These are phyloP conservation scores for Xylariaceae sp. DNA, from an alignment of 2,329 filamentous ascomycete species.

Conservation along the genomic window DNA sequence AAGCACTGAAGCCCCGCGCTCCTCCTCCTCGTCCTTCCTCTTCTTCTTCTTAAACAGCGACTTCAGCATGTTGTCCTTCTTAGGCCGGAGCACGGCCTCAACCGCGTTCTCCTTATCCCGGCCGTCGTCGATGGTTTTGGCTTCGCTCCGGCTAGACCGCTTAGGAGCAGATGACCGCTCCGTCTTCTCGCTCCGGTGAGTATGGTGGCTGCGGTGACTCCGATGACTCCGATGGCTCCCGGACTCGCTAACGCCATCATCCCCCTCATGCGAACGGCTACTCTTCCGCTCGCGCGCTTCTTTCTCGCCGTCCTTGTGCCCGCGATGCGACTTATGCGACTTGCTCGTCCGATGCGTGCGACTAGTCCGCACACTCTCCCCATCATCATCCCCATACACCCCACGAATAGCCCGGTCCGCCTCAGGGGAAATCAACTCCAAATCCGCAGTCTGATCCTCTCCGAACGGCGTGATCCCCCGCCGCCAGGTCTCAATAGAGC, in stretches of 20 bases:
- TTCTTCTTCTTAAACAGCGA: slow-evolving; percentile 55
- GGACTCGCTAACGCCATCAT: slow-evolving; percentile 35
- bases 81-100: slow-evolving; percentile 42
- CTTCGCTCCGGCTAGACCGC: slow-evolving; percentile 25
- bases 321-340: slow-evolving; percentile 30
- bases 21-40: slow-evolving; percentile 31
- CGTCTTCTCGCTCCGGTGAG: slow-evolving; percentile 36
- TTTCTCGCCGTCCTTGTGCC: slow-evolving; percentile 16
- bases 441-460: slow-evolving; percentile 46
- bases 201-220: slow-evolving; percentile 34
- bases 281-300: slow-evolving; percentile 25
- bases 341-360: slow-evolving; percentile 30
- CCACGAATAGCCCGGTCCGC: slow-evolving; percentile 45
- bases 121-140: slow-evolving; percentile 37
- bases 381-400: slow-evolving; percentile 41
- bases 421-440: slow-evolving; percentile 55
- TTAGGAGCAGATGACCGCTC: slow-evolving; percentile 34
- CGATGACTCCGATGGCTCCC: slow-evolving; percentile 34
- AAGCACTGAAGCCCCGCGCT: slow-evolving; percentile 13
- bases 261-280: slow-evolving; percentile 27
- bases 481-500: slow-evolving; percentile 56
- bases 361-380: slow-evolving; percentile 29
- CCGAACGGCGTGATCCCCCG: slow-evolving; percentile 50
- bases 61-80: slow-evolving; percentile 55
- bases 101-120: slow-evolving; percentile 35